Percentiles rank a stretch among this genome's conserved stretches.
phyloP scores from a whole-genome alignment of 2,329 filamentous ascomycete genomes.

The Phoma sp. region DNA sequence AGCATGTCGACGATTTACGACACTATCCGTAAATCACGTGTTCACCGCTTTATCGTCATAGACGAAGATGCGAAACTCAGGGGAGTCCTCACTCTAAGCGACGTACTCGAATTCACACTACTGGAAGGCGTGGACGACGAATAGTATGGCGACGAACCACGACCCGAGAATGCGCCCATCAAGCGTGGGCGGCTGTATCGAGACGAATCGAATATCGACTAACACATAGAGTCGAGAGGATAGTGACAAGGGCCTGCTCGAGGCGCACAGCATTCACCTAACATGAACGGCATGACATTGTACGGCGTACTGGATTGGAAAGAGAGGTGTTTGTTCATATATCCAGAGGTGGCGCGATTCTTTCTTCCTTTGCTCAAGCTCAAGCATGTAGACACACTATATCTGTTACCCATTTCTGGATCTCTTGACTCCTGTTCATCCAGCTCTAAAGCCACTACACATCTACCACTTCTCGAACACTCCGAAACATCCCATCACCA shows the following conservation, averaged over 20 bases:
- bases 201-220: neutral
- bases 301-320: slow-evolving; percentile 9
- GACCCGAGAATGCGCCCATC: slow-evolving; percentile 3
- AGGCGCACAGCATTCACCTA: neutral
- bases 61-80: slow-evolving; percentile 86
- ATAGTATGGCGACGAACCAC: slow-evolving; percentile 3
- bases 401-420: neutral
- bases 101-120: slow-evolving; percentile 94
- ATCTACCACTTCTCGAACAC: too few relatives aligned
- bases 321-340: slow-evolving; percentile 8
- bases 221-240: neutral
- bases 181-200: neutral
- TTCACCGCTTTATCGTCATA: slow-evolving; percentile 91
- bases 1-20: slow-evolving; percentile 95
- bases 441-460: too few relatives aligned
- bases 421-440: neutral
- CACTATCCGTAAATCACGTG: slow-evolving; percentile 91
- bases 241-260: neutral
- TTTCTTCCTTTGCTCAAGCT: neutral
- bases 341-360: slow-evolving; percentile 13
- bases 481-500: too few relatives aligned
- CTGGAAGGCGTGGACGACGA: slow-evolving; percentile 72
- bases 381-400: slow-evolving; percentile 4
- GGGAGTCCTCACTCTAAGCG: slow-evolving; percentile 90
- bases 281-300: slow-evolving; percentile 2